Base-by-base conservation (phyloP, 2,329 filamentous ascomycete species). In the Dendryphion nanum region DNA sequence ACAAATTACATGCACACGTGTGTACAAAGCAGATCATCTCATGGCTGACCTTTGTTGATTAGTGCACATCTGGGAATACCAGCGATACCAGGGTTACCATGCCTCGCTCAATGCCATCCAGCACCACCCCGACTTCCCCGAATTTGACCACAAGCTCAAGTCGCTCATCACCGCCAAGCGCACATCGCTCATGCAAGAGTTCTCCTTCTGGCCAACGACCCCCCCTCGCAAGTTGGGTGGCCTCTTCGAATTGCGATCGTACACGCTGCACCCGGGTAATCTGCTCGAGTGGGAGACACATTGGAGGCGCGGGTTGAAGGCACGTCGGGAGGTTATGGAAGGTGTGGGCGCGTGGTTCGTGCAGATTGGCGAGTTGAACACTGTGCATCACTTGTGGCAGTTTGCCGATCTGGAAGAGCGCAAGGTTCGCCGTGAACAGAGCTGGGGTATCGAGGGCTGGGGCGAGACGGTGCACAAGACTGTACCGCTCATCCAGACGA, bases 21-120 rank as follows among this genome's bases (percentile, higher is more conserved):
- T 7, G 29, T 13, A 18, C 14, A 18, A 28, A 34, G 29, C 20
- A 18, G 7, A 8, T 19, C 33, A 28, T 35, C 18, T 17, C 26
- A 21, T 12, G 13, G 14, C 14, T 35, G 13, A 33, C 10, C 13
- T 20, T 37, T 21, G 19, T 33, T n/a, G 6, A 20, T 36, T 55
- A 97, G 93, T 98, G 35, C 93, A 98, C 66, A 98, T 98, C 59
- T 98, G 93, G 93, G 93, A 98, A 69, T 98, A 98, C 68, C 90
- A 97, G 69, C 85, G 90, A 57, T 98, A 97, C 71, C 79, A 90
- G 55, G 93, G 93, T 44, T 97, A 97, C 69, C 93, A 98, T 69
- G 82, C 85, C 44, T 97, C 93, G 15, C 77, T 95, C 32, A 80
- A 96, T 72, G 81, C 78, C 53, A 95, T 97, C 51, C 82, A 87